Percentiles rank a stretch among this genome's conserved stretches.
Evolutionary conservation across 2,329 filamentous ascomycete species (phyloP).

Genomic region (Blastomyces silverae): DNA sequence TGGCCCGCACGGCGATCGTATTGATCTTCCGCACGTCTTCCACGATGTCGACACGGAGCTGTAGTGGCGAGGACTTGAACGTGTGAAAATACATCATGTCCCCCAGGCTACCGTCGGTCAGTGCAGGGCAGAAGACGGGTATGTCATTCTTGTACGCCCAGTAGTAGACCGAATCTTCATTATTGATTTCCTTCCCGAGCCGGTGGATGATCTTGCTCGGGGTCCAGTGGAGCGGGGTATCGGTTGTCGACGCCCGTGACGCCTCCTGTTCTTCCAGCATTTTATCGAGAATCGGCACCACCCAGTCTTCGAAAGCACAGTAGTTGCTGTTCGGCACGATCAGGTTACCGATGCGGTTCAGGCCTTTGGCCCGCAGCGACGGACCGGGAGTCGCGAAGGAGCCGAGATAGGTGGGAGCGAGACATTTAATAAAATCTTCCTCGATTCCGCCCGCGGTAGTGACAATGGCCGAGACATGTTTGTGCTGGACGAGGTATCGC

Average conservation of each 20-base stretch:
- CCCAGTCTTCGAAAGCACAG: slow-evolving; percentile 96
- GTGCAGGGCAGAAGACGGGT: slow-evolving; percentile 89
- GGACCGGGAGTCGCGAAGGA: slow-evolving; percentile 73
- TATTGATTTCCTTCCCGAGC: slow-evolving; percentile 87
- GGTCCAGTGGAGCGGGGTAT: slow-evolving; percentile 77
- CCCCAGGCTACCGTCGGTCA: slow-evolving; percentile 90
- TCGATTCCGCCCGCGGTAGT: slow-evolving; percentile 93
- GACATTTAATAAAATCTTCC: slow-evolving; percentile 97
- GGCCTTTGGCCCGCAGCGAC: slow-evolving; percentile 70
- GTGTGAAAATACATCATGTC: slow-evolving; percentile 99
- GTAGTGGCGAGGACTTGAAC: slow-evolving; percentile 75
- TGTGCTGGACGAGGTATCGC: slow-evolving; percentile 87
- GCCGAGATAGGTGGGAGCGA: slow-evolving; percentile 87
- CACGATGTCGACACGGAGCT: slow-evolving; percentile 82
- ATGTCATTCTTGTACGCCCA: slow-evolving; percentile 98
- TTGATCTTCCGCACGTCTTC: slow-evolving; percentile 92
- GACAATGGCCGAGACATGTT: slow-evolving; percentile 85
- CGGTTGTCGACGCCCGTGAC: slow-evolving; percentile 51
- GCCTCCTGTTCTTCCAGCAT: slow-evolving; percentile 93
- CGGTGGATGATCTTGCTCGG: slow-evolving; percentile 86
- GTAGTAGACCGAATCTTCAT: slow-evolving; percentile 87
- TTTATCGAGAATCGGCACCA: slow-evolving; percentile 86
- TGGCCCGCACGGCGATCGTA: slow-evolving; percentile 79
- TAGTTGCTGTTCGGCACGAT: slow-evolving; percentile 96
- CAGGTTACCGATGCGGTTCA: slow-evolving; percentile 94